These are phyloP conservation scores for Tricholoma bakamatsutake DNA, from an alignment of 768 basidiomycete species.

Conservation along the genomic window DNA sequence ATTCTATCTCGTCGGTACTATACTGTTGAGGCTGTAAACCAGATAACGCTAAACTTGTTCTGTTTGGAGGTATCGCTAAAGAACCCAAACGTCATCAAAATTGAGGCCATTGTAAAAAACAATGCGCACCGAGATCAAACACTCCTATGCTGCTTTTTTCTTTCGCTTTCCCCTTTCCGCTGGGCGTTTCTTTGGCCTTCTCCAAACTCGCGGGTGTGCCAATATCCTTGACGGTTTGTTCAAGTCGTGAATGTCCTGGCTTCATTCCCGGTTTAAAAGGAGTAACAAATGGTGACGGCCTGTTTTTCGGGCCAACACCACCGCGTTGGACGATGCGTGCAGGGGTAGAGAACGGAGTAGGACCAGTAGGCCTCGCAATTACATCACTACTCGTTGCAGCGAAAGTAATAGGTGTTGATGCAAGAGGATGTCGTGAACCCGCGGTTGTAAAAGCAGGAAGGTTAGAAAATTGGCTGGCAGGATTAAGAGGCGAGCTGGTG, in stretches of 20 bases:
- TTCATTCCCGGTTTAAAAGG: constrained; percentile 55
- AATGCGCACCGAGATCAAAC: constrained; percentile 41
- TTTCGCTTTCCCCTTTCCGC: constrained; percentile 1
- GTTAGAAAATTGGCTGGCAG: constrained; percentile 9
- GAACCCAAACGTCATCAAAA: not conserved
- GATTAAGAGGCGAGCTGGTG: constrained; percentile 27
- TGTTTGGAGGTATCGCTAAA: constrained; percentile 28
- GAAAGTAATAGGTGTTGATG: constrained; percentile 20
- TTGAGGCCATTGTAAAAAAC: not conserved
- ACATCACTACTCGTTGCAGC: constrained; percentile 4
- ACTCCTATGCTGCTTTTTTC: constrained; percentile 15
- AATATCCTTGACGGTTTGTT: constrained; percentile 16
- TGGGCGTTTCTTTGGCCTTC: constrained; percentile 12
- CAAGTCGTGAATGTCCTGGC: constrained; percentile 30
- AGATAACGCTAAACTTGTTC: constrained; percentile 42
- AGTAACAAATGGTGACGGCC: constrained; percentile 46
- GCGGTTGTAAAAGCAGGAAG: constrained; percentile 12
- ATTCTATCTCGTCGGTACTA: constrained; percentile 35
- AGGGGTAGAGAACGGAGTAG: constrained; percentile 8
- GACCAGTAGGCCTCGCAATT: constrained; percentile 2
- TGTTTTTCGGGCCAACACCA: constrained; percentile 10
- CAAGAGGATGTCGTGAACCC: constrained; percentile 32
- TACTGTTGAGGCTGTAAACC: constrained; percentile 47
- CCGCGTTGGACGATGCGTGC: not conserved
- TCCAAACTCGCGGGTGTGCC: constrained; percentile 7